Conservation (phyloP, 2,329 filamentous ascomycete genomes). For the Phaeosphaeriaceae sp. region DNA sequence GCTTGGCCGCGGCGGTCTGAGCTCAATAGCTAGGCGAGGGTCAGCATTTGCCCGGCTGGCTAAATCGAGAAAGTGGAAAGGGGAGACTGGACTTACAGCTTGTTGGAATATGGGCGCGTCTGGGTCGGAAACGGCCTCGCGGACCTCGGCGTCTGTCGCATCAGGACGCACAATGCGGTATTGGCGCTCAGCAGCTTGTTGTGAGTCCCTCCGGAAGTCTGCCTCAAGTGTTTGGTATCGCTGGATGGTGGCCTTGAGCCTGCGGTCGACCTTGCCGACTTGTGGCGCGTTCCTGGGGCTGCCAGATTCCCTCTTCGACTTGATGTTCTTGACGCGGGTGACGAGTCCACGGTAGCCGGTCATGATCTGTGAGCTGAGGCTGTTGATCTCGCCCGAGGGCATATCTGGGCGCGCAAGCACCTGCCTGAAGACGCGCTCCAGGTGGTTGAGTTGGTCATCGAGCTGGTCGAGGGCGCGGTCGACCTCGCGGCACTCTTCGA, state of each 20-base stretch:
- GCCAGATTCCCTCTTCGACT: constrained; percentile 78
- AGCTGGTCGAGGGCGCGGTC: constrained; percentile 78
- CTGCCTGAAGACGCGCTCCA: constrained; percentile 74
- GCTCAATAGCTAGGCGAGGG: constrained; percentile 67
- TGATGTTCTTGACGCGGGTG: constrained; percentile 80
- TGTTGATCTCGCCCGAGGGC: constrained; percentile 74
- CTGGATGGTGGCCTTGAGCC: constrained; percentile 81
- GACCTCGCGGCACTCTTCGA: constrained; percentile 85
- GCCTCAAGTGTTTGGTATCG: constrained; percentile 82
- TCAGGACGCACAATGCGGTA: constrained; percentile 89
- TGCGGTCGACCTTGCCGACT: constrained; percentile 79
- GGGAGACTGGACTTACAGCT: constrained; percentile 57
- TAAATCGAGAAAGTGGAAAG: background rate
- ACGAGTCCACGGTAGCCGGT: constrained; percentile 79
- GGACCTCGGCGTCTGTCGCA: constrained; percentile 78
- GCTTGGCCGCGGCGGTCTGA: constrained; percentile 83
- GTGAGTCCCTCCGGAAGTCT: constrained; percentile 78
- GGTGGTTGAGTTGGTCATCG: constrained; percentile 73
- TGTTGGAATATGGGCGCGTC: constrained; percentile 86
- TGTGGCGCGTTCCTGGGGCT: constrained; percentile 78
- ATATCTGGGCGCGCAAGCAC: constrained; percentile 79
- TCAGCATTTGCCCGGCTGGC: constrained; percentile 19
- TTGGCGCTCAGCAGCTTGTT: constrained; percentile 86
- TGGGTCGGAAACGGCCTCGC: constrained; percentile 75
- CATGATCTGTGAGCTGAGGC: constrained; percentile 80